Base-by-base conservation (phyloP, 73 alveolate genomes). In the Symbiodinium pilosum region DNA sequence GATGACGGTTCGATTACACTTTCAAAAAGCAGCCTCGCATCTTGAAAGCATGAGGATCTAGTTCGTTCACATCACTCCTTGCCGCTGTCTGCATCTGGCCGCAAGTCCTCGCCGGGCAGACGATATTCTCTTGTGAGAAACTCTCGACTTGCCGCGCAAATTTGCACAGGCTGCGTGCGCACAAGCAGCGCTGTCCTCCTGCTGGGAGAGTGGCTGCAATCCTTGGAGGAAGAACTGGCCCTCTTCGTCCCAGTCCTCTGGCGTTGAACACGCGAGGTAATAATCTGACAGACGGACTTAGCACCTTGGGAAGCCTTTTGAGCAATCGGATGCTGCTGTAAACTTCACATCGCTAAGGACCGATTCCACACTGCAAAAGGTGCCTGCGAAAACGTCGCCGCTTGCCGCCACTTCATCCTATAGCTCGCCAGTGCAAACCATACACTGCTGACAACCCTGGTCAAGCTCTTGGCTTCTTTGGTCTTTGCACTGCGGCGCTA, bases 341-440 rank as follows among this genome's bases (percentile, higher is more conserved):
- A 12, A 34, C 54, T 20, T 81, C 43, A 71, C 14, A 24, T 30
- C 5, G 43, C 18, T n/a, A n/a, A n/a, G n/a, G n/a, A n/a, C n/a
- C 16, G 30, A 12, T 20, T 38, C 11, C 14, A 71, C 42, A 18
- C 84, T 11, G 71, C 71, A 3, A 12, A 30, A 21, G 26, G 18
- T 1, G 71, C 71, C 94, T 87, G 85, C 28, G 94, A 87, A 64
- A 87, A 87, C 7, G 94, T 87, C 7, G 94, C 44, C 11, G 94
- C 94, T 18, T 44, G 20, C 16, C 68, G 75, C 94, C 94, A 87
- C 43, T 81, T 54, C 43, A 69, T 71, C 94, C 94, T 87, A 7
- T 18, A 34, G 43, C 28, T 21, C n/a, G n/a, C n/a, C n/a, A n/a
- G n/a, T n/a, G n/a, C n/a, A n/a, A n/a, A n/a, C n/a, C n/a, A n/a